Percentiles rank a stretch among this genome's conserved stretches.
These are phyloP conservation scores for Plasmodium malariae DNA, from an alignment of 169 alveolate genomes.

Conservation along the genomic window DNA sequence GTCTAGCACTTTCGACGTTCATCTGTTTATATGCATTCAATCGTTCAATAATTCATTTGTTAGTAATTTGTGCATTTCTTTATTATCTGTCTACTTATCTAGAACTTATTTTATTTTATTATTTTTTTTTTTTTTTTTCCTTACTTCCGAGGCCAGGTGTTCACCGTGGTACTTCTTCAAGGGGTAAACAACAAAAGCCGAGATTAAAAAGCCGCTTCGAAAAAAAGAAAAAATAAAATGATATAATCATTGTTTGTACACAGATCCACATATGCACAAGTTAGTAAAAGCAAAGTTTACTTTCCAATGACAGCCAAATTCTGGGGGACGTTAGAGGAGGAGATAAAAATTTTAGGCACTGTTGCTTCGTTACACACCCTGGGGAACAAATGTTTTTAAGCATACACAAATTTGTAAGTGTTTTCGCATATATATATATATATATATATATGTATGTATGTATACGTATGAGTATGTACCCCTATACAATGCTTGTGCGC, in stretches of 20 bases:
- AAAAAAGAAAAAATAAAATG: background rate
- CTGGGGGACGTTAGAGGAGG: slow-evolving; percentile 50
- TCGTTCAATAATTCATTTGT: no score
- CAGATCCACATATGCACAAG: background rate
- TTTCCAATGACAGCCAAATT: slow-evolving; percentile 67
- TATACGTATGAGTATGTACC: background rate
- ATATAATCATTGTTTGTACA: no score
- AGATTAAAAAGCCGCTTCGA: slow-evolving; percentile 69
- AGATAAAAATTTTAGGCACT: slow-evolving; percentile 65
- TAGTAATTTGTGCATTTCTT: no score
- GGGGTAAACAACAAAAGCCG: slow-evolving; percentile 72
- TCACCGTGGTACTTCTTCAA: slow-evolving; percentile 71
- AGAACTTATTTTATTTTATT: no score
- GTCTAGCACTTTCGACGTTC: no score
- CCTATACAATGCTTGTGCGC: background rate
- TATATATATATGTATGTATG: background rate
- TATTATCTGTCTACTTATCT: no score
- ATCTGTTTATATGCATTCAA: no score
- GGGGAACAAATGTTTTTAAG: background rate
- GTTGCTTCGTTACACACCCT: slow-evolving; percentile 68
- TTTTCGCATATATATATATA: background rate
- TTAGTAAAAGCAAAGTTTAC: slow-evolving; percentile 16
- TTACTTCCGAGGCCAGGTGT: slow-evolving; percentile 68
- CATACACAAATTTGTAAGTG: background rate
- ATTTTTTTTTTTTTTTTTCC: background rate